These are phyloP conservation scores for Kwoniella sp. DNA, from an alignment of 768 basidiomycete species.

Conservation along the genomic window DNA sequence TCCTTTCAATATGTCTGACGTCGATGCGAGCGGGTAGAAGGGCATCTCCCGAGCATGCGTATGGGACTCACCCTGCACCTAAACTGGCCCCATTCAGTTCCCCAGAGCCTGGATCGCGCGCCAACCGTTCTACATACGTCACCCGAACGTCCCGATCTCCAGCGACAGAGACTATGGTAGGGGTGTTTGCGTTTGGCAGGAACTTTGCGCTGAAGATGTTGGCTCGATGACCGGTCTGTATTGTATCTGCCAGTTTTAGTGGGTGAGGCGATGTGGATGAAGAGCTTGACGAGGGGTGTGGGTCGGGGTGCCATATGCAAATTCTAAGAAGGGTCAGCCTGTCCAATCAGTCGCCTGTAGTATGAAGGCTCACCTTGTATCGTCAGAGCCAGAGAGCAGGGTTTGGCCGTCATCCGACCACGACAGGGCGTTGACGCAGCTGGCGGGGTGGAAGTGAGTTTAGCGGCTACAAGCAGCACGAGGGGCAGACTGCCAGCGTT, in stretches of 20 bases:
- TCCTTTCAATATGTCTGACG: background rate
- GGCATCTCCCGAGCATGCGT: too few species aligned
- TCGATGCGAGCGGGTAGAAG: too few species aligned
- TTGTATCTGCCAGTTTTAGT: constrained; percentile 64
- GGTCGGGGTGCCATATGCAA: constrained; percentile 71
- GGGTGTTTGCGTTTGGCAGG: constrained; percentile 62
- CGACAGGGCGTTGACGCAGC: constrained; percentile 50
- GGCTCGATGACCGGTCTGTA: constrained; percentile 70
- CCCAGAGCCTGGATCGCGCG: constrained; percentile 35
- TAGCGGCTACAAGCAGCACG: background rate
- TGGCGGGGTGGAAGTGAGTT: constrained; percentile 1
- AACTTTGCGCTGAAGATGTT: constrained; percentile 84
- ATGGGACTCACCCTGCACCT: constrained; percentile 37
- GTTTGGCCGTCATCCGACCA: constrained; percentile 49
- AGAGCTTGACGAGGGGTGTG: constrained; percentile 9
- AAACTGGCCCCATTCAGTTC: constrained; percentile 17
- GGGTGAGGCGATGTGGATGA: constrained; percentile 48
- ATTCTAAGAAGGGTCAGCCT: constrained; percentile 53
- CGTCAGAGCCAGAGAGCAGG: constrained; percentile 49
- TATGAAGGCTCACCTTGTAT: constrained; percentile 26
- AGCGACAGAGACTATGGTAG: constrained; percentile 62
- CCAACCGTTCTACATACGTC: constrained; percentile 60
- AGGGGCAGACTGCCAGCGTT: too few species aligned
- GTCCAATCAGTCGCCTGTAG: background rate
- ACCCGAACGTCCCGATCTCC: constrained; percentile 69